Base-by-base conservation (phyloP, 2,329 filamentous ascomycete genomes). In the Periconia sp. region DNA sequence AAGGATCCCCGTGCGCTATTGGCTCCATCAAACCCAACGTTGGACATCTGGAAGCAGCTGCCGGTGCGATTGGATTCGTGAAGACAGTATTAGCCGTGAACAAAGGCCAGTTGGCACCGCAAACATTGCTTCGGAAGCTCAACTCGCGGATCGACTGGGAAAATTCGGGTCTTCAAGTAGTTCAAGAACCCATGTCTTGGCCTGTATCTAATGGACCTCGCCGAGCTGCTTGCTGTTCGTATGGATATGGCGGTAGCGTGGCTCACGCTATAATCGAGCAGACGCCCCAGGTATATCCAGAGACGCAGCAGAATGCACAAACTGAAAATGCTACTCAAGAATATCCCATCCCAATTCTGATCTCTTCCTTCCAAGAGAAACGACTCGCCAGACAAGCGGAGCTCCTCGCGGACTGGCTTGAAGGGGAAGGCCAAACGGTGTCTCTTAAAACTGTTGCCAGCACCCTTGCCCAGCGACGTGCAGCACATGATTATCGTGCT, bases 221-320 rank as follows among this genome's bases (percentile, higher is more conserved):
- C 20, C 65, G 77, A 27, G 76, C 75, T 9, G 75, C 74, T 27
- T 68, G 81, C 1, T 79, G 77, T 51, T 76, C 76, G 13, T 81
- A 79, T 54, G 79, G 76, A 2, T 74, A 75, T 45, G 76, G 76
- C 3, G 76, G 76, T 9, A 71, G 74, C 2, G 76, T 77, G 41
- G 71, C 74, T 1, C 75, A 78, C 54, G 70, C 70, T 0, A 73
- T 80, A 30, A 46, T 81, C 23, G 76, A 80, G 20, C 52, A 48
- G 37, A 23, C 45, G 15, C 52, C 52, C 13, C 27, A 40, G 3
- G 19, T 30, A 17, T 45, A 50, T 37, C 37, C 52, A 13, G 40
- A 23, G 17, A 45, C 51, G 15, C 48, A 52, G 18, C 27, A 45
- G 23, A 49, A 27, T 2, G 13, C 13, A 11, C 23, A 27, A 23